Percentiles rank a stretch among this genome's conserved stretches.
These are phyloP conservation scores for Tardiomyces blankii DNA, from an alignment of 1,139 yeast genomes.

Conservation along the genomic window DNA sequence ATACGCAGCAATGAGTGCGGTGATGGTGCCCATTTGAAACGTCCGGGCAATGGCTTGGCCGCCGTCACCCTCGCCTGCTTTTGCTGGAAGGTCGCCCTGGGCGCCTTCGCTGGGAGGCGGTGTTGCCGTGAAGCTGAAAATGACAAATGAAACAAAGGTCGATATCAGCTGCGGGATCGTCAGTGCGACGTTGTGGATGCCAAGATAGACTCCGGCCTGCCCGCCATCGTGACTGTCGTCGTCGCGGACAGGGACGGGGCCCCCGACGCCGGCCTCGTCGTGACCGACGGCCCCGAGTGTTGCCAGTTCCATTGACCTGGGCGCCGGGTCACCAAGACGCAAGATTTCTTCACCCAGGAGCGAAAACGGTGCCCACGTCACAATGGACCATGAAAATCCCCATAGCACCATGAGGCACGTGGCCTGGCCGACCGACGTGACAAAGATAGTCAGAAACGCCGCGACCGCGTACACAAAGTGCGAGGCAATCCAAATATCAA, in stretches of 20 bases:
- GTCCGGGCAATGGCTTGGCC: conserved; percentile 28
- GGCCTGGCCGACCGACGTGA: conserved; percentile 19
- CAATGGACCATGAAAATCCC: conserved; percentile 32
- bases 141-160: conserved; percentile 28
- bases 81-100: conserved; percentile 5
- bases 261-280: too few species aligned
- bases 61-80: conserved; percentile 18
- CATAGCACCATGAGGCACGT: conserved; percentile 24
- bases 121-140: conserved; percentile 21
- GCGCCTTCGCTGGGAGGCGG: conserved; percentile 4
- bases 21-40: conserved; percentile 25
- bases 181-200: conserved; percentile 31
- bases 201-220: conserved; percentile 28
- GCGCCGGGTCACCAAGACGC: conserved; percentile 5
- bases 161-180: conserved; percentile 31
- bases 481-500: conserved; percentile 23
- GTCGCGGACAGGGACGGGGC: too few species aligned
- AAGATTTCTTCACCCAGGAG: conserved; percentile 30
- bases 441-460: conserved; percentile 21
- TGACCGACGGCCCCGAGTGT: too few species aligned
- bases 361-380: conserved; percentile 33
- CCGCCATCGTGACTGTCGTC: conserved; percentile 6
- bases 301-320: too few species aligned
- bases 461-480: conserved; percentile 27
- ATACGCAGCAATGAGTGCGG: conserved; percentile 25